phyloP scores from a whole-genome alignment of 179 eudicot species.

The Beta corolliflora region DNA sequence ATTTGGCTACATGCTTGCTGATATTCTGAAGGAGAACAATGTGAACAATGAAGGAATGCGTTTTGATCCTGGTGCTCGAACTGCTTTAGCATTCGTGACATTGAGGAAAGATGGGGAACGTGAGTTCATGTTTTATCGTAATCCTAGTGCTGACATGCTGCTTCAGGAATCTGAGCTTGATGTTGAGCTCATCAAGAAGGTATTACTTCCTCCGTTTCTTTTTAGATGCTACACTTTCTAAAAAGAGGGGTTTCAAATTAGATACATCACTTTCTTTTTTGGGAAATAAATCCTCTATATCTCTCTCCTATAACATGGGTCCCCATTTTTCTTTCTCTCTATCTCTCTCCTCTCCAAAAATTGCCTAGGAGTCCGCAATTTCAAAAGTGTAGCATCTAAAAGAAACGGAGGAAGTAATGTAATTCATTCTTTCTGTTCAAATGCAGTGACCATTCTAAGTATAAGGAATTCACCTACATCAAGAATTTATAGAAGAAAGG shows the following conservation, averaged over 20 bases:
- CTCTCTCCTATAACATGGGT: too few relatives aligned
- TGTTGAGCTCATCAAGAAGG: slow-evolving; percentile 78
- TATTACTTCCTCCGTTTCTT: slow-evolving; percentile 15
- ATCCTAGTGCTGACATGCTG: slow-evolving; percentile 99
- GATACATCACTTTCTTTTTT: too few relatives aligned
- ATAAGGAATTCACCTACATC: not conserved
- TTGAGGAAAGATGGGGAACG: slow-evolving; percentile 89
- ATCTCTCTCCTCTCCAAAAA: too few relatives aligned
- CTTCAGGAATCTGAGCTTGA: slow-evolving; percentile 87
- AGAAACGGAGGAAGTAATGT: not conserved
- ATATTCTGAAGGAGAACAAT: slow-evolving; percentile 81
- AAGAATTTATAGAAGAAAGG: not conserved
- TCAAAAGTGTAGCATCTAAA: too few relatives aligned
- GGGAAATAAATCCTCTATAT: too few relatives aligned
- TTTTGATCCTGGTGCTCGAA: slow-evolving; percentile 93
- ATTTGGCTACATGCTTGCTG: slow-evolving; percentile 96
- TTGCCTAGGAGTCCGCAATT: too few relatives aligned
- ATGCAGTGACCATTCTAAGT: not conserved
- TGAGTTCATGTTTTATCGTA: slow-evolving; percentile 97
- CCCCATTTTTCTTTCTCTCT: too few relatives aligned
- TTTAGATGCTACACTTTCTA: too few relatives aligned
- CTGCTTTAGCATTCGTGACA: slow-evolving; percentile 96
- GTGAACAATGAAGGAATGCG: slow-evolving; percentile 89
- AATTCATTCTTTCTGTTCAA: slow-evolving; percentile 1
- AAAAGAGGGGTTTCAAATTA: too few relatives aligned